Percentiles rank a stretch among this genome's conserved stretches.
Evolutionary conservation across 257 asterid species (phyloP).

Genomic region (Solanum commersonii): DNA sequence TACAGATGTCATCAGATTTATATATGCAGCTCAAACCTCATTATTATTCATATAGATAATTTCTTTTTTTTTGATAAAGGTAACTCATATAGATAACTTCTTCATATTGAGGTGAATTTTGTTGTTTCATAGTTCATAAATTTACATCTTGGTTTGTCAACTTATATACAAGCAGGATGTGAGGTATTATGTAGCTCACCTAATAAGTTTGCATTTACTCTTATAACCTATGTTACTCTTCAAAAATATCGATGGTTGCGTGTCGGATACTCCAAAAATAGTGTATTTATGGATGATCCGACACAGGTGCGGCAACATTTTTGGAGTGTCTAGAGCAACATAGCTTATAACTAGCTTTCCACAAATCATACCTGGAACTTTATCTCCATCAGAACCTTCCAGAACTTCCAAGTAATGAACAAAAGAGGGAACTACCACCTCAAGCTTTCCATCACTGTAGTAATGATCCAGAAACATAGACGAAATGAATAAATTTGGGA

Average conservation of each 20-base stretch:
- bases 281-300: background rate
- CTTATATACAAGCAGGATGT: background rate
- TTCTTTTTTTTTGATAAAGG: background rate
- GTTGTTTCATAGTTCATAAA: background rate
- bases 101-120: background rate
- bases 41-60: background rate
- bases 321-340: background rate
- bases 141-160: background rate
- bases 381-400: conserved; percentile 99
- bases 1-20: background rate
- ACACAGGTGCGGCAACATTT: background rate
- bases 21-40: background rate
- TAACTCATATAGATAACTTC: background rate
- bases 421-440: conserved; percentile 89
- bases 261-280: background rate
- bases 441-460: conserved; percentile 94
- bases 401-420: conserved; percentile 98
- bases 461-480: background rate
- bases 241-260: background rate
- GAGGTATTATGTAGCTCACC: background rate
- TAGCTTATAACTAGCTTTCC: background rate
- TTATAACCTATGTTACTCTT: background rate
- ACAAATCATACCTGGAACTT: conserved; percentile 65
- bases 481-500: background rate
- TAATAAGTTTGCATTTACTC: background rate